phyloP scores from a whole-genome alignment of 805 yeast genomes.

The Candida montana region DNA sequence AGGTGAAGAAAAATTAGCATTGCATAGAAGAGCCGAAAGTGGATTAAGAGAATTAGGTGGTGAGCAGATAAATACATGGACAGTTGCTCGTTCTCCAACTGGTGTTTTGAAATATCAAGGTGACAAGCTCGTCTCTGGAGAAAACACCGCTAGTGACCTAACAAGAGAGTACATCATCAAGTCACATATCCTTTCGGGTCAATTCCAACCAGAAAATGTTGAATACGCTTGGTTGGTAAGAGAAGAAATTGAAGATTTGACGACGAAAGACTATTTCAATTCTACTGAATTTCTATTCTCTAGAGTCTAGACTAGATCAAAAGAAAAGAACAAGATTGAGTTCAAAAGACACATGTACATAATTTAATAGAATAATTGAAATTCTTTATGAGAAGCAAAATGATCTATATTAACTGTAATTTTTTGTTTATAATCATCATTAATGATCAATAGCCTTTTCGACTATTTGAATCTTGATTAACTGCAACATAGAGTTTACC shows the following conservation, averaged over 20 bases:
- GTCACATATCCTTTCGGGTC: slow-evolving; percentile 85
- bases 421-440: no score
- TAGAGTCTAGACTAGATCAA: slow-evolving; percentile 26
- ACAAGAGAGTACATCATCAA: slow-evolving; percentile 68
- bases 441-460: background rate
- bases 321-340: no score
- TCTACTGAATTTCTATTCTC: slow-evolving; percentile 41
- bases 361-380: no score
- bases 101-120: slow-evolving; percentile 48
- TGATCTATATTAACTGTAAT: background rate
- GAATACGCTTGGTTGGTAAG: slow-evolving; percentile 81
- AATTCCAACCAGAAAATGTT: slow-evolving; percentile 41
- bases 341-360: no score
- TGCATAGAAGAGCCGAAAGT: slow-evolving; percentile 69
- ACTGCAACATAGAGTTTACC: slow-evolving; percentile 13
- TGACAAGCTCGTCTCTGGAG: slow-evolving; percentile 18
- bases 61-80: slow-evolving; percentile 72
- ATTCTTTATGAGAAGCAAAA: no score
- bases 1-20: slow-evolving; percentile 34
- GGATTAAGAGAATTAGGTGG: slow-evolving; percentile 75
- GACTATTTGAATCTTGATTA: background rate
- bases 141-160: slow-evolving; percentile 17
- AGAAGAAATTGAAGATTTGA: slow-evolving; percentile 60
- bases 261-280: slow-evolving; percentile 49
- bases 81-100: slow-evolving; percentile 86